Evolutionary conservation across 306 rosid species (phyloP), one percentile per base, ranked within the genome.

Genomic region (Mimosa bimucronata): DNA sequence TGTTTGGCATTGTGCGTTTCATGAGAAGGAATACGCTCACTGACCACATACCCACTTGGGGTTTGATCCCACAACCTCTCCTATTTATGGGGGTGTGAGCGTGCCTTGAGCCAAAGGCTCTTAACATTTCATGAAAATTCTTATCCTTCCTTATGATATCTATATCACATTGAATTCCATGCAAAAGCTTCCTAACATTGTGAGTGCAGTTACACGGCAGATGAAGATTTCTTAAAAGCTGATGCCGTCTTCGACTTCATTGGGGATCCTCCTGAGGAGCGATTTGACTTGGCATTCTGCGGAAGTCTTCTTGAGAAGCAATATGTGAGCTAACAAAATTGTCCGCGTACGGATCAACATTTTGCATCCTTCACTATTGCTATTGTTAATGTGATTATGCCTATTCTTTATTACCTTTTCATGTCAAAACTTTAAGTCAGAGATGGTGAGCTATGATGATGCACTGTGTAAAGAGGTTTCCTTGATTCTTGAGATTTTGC

Each of bases 191-290:
- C 69, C 44, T 23, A 12, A 9, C 72, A 55, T 42, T 69, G 11
- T 68, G 55, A 42, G 41, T 84, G 89, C 90, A 94, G 98, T 55
- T 94, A 95, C 86, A 91, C 99, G 66, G 92, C 93, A 75, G 86
- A 90, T 75, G 99, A 95, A 85, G 94, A 93, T 81, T 95, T 93
- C 83, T 66, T 84, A 65, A 90, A 90, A 76, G 99, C 98, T 11
- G 97, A 93, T 87, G 98, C 93, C 0, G 96, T 93, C 16, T 91
- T 95, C 53, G 98, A 95, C 83, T 91, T 70, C 93, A 93, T 95
- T 76, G 99, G 97, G 77, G 98, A 93, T 83, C 97, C 96, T 37
- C 99, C 99, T 37, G 97, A 91, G 90, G 98, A 88, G 89, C 88
- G 86, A 73, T 95, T 95, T 74, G 96, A 92, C 85, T 89, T 95